These are phyloP conservation scores for Ophiostoma perfectum DNA, from an alignment of 2,329 filamentous ascomycete species.

Conservation along the genomic window DNA sequence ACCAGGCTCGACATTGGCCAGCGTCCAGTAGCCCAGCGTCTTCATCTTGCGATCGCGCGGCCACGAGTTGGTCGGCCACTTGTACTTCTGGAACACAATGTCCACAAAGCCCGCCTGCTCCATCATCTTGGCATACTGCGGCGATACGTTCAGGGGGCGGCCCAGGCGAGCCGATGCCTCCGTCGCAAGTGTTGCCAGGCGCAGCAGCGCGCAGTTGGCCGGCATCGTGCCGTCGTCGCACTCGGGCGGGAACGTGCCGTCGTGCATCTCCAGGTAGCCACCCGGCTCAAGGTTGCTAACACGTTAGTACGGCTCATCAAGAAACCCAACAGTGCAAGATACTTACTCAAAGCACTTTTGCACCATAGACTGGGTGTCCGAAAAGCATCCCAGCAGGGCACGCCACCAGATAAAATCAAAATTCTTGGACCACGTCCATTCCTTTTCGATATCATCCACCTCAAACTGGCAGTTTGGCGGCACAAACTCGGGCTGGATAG, in stretches of 20 bases:
- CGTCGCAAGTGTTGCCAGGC: conserved; percentile 16
- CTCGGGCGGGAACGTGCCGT: conserved; percentile 25
- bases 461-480: conserved; percentile 26
- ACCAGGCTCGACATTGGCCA: conserved; percentile 30
- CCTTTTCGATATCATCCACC: conserved; percentile 28
- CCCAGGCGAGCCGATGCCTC: conserved; percentile 24
- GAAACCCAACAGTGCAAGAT: background rate
- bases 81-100: conserved; percentile 28
- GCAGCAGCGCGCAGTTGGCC: conserved; percentile 18
- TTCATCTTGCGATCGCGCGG: conserved; percentile 31
- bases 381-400: conserved; percentile 27
- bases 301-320: background rate
- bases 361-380: conserved; percentile 22
- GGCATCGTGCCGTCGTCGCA: conserved; percentile 27
- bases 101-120: conserved; percentile 31
- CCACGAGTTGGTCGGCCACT: conserved; percentile 33
- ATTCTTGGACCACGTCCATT: conserved; percentile 26
- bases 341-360: conserved; percentile 25
- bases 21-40: conserved; percentile 30
- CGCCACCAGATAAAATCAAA: conserved; percentile 29
- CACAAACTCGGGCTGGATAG: conserved; percentile 26
- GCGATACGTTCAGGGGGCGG: conserved; percentile 24
- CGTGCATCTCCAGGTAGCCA: conserved; percentile 28
- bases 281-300: conserved; percentile 27
- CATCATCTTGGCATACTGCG: conserved; percentile 28